Evolutionary conservation across 331 rosid genomes (phyloP).

Genomic region (Rhamnella rubrinervis): DNA sequence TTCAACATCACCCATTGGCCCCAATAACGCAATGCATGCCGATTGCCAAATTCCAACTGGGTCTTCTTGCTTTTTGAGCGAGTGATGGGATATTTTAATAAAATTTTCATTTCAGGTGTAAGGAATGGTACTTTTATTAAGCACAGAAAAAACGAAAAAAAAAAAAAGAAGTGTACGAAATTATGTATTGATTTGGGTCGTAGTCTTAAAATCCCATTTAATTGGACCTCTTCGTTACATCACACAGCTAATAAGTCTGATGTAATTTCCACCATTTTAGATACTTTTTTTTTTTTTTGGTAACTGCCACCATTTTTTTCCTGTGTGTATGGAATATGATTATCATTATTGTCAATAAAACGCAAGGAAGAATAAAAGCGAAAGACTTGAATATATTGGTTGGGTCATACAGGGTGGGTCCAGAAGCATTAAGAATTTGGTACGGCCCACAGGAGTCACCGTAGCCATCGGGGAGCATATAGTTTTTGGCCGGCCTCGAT

Average conservation of each 20-base stretch:
- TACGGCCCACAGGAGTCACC: constrained; percentile 1
- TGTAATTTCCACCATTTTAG: background rate
- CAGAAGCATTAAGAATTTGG: constrained; percentile 8
- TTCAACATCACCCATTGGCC: constrained; percentile 24
- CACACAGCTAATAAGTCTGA: background rate
- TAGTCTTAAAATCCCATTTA: no score
- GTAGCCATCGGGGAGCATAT: background rate
- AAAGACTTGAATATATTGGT: background rate
- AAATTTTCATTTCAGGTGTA: constrained; percentile 9
- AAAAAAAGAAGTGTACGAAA: background rate
- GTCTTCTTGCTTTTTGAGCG: constrained; percentile 22
- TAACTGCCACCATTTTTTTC: no score
- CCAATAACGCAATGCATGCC: constrained; percentile 9
- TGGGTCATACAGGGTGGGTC: constrained; percentile 16
- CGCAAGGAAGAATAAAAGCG: background rate
- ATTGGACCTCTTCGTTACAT: no score
- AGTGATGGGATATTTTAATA: constrained; percentile 29
- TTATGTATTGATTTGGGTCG: background rate
- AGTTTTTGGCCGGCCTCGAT: background rate
- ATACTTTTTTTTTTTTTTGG: no score
- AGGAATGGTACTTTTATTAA: background rate
- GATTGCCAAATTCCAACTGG: constrained; percentile 35
- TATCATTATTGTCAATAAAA: background rate
- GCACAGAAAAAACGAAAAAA: no score
- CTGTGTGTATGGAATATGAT: background rate